phyloP scores from a whole-genome alignment of 2,329 filamentous ascomycete species.

The Xylariales sp. region DNA sequence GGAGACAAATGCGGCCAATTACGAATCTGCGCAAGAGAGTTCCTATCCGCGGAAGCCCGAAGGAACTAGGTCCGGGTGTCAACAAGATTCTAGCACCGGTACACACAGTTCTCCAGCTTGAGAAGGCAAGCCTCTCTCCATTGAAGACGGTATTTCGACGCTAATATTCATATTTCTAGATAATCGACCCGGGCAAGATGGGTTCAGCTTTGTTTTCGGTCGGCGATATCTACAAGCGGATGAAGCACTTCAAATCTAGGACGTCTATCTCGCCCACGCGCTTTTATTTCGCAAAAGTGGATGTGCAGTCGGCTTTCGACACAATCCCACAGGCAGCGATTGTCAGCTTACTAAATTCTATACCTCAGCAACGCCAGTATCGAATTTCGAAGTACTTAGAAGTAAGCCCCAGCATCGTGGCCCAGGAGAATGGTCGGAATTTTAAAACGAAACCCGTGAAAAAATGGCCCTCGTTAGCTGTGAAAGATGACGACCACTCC shows the following conservation, averaged over 20 bases:
- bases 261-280: conserved; percentile 55
- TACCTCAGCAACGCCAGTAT: conserved; percentile 71
- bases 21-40: conserved; percentile 81
- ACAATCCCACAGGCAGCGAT: conserved; percentile 88
- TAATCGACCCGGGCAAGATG: conserved; percentile 67
- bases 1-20: conserved; percentile 80
- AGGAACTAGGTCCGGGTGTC: conserved; percentile 55
- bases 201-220: conserved; percentile 85
- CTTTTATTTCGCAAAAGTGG: conserved; percentile 91
- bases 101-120: conserved; percentile 80
- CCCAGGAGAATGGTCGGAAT: conserved; percentile 50
- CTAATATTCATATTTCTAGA: conserved; percentile 48
- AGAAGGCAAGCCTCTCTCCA: conserved; percentile 67
- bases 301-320: conserved; percentile 93
- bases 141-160: not conserved
- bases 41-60: conserved; percentile 58
- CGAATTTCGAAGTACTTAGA: conserved; percentile 79
- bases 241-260: conserved; percentile 74
- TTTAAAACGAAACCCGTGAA: conserved; percentile 54
- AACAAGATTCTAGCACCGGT: conserved; percentile 75
- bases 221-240: conserved; percentile 78
- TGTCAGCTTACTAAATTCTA: conserved; percentile 71
- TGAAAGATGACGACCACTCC: conserved; percentile 54
- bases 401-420: conserved; percentile 58
- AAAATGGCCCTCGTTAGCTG: conserved; percentile 66